Conservation (phyloP, 257 asterid genomes). For the Solanum paucissectum region DNA sequence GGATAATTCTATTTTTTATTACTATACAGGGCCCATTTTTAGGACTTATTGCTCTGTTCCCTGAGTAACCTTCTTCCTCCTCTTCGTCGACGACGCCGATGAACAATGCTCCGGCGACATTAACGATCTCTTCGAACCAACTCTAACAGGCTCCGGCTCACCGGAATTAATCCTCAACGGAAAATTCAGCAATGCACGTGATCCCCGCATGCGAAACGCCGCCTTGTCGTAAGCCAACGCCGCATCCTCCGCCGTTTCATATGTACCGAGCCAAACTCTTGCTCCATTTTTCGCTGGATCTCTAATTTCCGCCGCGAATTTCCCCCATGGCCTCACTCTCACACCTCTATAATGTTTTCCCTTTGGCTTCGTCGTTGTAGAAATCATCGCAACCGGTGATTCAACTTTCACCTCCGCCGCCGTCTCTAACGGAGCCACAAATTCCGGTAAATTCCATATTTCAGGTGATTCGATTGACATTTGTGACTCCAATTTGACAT, state of each 20-base stretch:
- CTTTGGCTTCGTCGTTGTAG: not conserved
- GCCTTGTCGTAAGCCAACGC: conserved; percentile 38
- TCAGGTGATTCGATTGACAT: not conserved
- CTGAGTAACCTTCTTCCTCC: conserved; percentile 7
- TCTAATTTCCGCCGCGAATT: conserved; percentile 37
- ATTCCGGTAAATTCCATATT: not conserved
- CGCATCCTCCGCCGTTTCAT: conserved; percentile 37
- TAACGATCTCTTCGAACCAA: conserved; percentile 8
- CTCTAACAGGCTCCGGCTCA: conserved; percentile 34
- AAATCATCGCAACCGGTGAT: not conserved
- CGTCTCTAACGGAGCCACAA: not conserved
- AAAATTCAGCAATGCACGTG: conserved; percentile 36
- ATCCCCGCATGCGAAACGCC: conserved; percentile 35
- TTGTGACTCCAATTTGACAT: conserved; percentile 9
- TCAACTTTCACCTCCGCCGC: not conserved
- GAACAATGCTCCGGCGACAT: not conserved
- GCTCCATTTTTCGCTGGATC: conserved; percentile 37
- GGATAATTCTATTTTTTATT: not conserved
- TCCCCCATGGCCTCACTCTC: conserved; percentile 39
- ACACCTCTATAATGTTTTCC: conserved; percentile 28
- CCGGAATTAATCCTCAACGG: conserved; percentile 29
- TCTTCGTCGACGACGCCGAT: conserved; percentile 3
- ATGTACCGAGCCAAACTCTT: conserved; percentile 36
- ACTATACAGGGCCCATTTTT: not conserved
- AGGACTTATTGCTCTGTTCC: not conserved